A percentile compares a stretch with the other conserved stretches of the same genome.
These are phyloP conservation scores for barrel medic (Medicago truncatula) DNA, from an alignment of 306 rosid genomes.

Conservation along the genomic window MtrunA17r5.0-ANR NC_053044.1:34465001-34465500, in stretches of 20 bases:
- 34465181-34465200: constrained; percentile 46
- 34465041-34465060: constrained; percentile 74
- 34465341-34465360: constrained; percentile 60
- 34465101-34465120: constrained; percentile 78
- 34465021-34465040: constrained; percentile 6
- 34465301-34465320: constrained; percentile 3
- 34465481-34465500: constrained; percentile 89
- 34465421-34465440: constrained; percentile 54
- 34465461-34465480: constrained; percentile 82
- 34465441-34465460: constrained; percentile 80
- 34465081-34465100: constrained; percentile 82
- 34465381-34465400: constrained; percentile 71
- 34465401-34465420: constrained; percentile 93
- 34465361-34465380: constrained; percentile 80
- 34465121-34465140: constrained; percentile 80
- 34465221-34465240: constrained; percentile 8
- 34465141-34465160: constrained; percentile 59
- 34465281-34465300: constrained; percentile 6
- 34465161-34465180: constrained; percentile 61
- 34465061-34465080: constrained; percentile 61
- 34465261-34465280: constrained; percentile 5
- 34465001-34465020: constrained; percentile 11
- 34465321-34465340: constrained; percentile 22
- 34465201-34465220: constrained; percentile 39
- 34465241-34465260: neutral